A percentile compares a stretch with the other conserved stretches of the same genome.
Conservation (phyloP, 2,329 filamentous ascomycete genomes). For the Fusarium piperis region DNA sequence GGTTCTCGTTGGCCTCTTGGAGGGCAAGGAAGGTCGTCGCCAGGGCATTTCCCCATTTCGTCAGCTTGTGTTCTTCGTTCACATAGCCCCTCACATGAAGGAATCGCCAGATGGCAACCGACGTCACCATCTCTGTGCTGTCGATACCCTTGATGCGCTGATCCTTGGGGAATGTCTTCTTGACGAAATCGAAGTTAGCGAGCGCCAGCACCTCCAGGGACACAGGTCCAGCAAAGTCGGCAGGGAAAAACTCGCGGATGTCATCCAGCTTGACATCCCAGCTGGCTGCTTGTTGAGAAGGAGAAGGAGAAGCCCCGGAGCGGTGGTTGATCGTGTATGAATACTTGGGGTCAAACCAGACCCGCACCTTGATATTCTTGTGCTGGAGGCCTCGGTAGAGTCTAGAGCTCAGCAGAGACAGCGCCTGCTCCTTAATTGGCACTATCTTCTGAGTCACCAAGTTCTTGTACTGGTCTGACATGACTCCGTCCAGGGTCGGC, state of each 20-base stretch:
- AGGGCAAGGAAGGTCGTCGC: conserved; percentile 73
- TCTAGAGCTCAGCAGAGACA: conserved; percentile 80
- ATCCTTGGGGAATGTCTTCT: conserved; percentile 72
- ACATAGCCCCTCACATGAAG: conserved; percentile 89
- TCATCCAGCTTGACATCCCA: conserved; percentile 79
- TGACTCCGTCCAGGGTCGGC: conserved; percentile 86
- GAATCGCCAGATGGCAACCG: conserved; percentile 87
- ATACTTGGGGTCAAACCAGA: conserved; percentile 83
- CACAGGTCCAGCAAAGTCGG: conserved; percentile 52
- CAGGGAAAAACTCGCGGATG: conserved; percentile 59
- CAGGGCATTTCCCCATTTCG: conserved; percentile 84
- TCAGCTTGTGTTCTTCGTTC: conserved; percentile 80
- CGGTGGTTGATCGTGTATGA: conserved; percentile 74
- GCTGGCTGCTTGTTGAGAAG: conserved; percentile 58
- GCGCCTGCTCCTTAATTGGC: conserved; percentile 77
- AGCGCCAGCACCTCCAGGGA: conserved; percentile 74
- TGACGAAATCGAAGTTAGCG: conserved; percentile 73
- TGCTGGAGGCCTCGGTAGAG: conserved; percentile 86
- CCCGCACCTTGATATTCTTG: conserved; percentile 78
- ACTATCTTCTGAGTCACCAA: conserved; percentile 80
- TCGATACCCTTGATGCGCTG: conserved; percentile 70
- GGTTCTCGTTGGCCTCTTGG: conserved; percentile 60
- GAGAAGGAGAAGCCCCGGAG: conserved; percentile 54
- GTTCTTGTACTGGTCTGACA: conserved; percentile 81
- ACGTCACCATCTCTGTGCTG: conserved; percentile 70